Base-by-base conservation (phyloP, 2,329 filamentous ascomycete species). In the Ceratocystis papillata region DNA sequence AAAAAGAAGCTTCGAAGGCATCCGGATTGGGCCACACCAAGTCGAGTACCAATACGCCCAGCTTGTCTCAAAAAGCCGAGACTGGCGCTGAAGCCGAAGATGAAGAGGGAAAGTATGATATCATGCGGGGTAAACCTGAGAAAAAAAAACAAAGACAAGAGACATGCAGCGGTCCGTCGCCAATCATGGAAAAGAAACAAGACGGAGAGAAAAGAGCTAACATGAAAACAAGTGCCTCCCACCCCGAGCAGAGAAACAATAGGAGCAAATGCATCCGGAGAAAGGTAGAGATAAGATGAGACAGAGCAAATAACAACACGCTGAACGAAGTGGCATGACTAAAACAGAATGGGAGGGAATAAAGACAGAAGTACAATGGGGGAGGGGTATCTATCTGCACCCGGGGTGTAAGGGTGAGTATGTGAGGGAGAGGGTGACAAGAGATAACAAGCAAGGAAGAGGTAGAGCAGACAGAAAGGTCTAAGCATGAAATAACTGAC, bases 211-310 rank as follows among this genome's bases (percentile, higher is more conserved):
- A 41, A 41, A 41, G 37, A 41, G 37, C 10, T 2, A 12, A 12
- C 37, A 41, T 41, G 59, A 67, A 41, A 10, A 37, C 60, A 10
- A 63, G 28, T 30, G 53, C 53, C 53, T 33, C 28, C 53, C 53
- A 66, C 22, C 50, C n/a, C 45, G 20, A 66, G 4, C 61, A 22
- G 46, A 20, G 1, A 57, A 63, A 66, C 25, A 5, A 28, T 30
- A 22, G 46, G 10, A 59, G 33, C 33, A 62, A 17, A 22, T 44
- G 48, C 50, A 63, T 63, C 7, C 22, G 48, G 22, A 30, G 7
- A 28, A 12, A 37, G 5, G 4, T 12, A 37, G 46, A 17, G 28
- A 59, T 17, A 59, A 10, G n/a, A 37, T 8, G 17, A 5, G 53
- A 17, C 6, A 59, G 53, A 57, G 20, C 15, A 46, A 48, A 50